phyloP scores from a whole-genome alignment of 192 early-diverging fungal species.

The Mortierella alpina region DNA sequence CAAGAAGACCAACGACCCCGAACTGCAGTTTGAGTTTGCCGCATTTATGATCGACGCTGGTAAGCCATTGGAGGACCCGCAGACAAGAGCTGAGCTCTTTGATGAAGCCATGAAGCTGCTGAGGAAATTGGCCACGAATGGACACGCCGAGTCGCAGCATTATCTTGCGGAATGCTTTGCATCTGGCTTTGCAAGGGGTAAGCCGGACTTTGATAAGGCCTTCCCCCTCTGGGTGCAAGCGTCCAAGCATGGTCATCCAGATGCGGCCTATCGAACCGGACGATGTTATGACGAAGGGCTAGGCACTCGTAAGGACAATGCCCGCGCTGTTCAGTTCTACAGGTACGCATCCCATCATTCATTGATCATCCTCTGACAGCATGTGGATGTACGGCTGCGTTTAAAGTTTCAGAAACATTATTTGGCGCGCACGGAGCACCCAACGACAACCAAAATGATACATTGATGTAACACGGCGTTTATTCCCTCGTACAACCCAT shows the following conservation, averaged over 20 bases:
- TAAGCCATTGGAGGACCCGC: slow-evolving; percentile 58
- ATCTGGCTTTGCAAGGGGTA: slow-evolving; percentile 71
- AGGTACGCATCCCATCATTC: slow-evolving; percentile 40
- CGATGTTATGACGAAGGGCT: slow-evolving; percentile 73
- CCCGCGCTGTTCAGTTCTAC: slow-evolving; percentile 73
- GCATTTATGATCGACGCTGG: slow-evolving; percentile 72
- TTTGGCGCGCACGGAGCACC: background rate
- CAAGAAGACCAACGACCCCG: slow-evolving; percentile 67
- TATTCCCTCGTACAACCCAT: background rate
- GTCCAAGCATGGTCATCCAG: slow-evolving; percentile 75
- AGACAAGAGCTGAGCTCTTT: slow-evolving; percentile 62
- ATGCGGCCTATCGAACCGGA: slow-evolving; percentile 73
- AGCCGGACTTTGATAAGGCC: slow-evolving; percentile 76
- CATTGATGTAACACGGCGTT: background rate
- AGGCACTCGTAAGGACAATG: slow-evolving; percentile 66
- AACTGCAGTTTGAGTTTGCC: slow-evolving; percentile 73
- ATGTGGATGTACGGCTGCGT: background rate
- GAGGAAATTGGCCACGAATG: slow-evolving; percentile 64
- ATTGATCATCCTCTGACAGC: no score
- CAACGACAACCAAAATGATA: no score
- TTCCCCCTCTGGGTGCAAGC: slow-evolving; percentile 75
- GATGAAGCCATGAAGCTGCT: slow-evolving; percentile 74
- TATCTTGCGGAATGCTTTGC: slow-evolving; percentile 76
- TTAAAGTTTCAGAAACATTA: background rate
- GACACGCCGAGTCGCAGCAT: slow-evolving; percentile 75